phyloP scores from a whole-genome alignment of 2,329 filamentous ascomycete genomes.

The Cadophora sp. region DNA sequence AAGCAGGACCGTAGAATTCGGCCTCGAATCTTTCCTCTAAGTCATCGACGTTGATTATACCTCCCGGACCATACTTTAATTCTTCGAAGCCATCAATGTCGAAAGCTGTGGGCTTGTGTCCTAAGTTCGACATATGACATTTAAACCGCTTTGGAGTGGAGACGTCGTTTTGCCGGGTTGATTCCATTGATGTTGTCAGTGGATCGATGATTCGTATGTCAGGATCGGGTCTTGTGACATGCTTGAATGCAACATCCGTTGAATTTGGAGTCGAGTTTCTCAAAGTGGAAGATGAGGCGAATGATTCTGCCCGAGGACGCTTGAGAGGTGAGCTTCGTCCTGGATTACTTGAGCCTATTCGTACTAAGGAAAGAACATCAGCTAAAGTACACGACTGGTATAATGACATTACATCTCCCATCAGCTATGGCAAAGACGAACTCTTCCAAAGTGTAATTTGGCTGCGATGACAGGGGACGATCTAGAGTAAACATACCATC shows the following conservation, averaged over 20 bases:
- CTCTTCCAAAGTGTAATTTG: not conserved
- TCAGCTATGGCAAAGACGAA: not conserved
- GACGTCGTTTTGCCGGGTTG: not conserved
- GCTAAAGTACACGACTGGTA: not conserved
- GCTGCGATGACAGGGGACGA: not conserved
- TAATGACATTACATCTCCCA: no score
- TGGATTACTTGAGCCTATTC: not conserved
- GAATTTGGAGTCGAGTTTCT: not conserved
- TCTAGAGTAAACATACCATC: not conserved
- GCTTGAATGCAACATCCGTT: not conserved
- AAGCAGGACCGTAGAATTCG: constrained; percentile 8
- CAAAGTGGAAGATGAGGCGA: constrained; percentile 8
- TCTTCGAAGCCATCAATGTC: constrained; percentile 11
- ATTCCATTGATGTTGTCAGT: not conserved
- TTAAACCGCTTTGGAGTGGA: not conserved
- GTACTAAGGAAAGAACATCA: not conserved
- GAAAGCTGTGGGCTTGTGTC: not conserved
- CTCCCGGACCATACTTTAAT: not conserved
- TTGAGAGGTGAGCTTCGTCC: not conserved
- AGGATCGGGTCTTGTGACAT: not conserved
- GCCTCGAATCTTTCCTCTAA: constrained; percentile 10
- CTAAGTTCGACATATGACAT: not conserved
- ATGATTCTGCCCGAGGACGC: constrained; percentile 8
- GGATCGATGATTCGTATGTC: constrained; percentile 1
- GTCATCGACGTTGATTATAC: constrained; percentile 13